Base-by-base conservation (phyloP, 2,329 filamentous ascomycete species). In the Fusarium camptoceras region DNA sequence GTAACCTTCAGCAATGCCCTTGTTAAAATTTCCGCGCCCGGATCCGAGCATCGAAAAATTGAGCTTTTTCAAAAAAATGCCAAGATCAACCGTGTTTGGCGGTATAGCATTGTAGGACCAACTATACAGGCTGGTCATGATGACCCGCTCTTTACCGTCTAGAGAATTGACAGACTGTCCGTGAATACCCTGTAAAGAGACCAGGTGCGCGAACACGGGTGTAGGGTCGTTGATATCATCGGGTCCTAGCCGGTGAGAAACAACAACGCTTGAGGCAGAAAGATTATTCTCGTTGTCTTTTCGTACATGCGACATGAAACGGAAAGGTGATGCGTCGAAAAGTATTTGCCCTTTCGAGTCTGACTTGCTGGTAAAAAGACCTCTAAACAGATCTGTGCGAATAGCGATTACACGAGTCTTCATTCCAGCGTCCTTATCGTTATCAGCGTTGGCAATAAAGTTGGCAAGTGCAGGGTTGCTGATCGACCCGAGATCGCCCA, bases 211-310 rank as follows among this genome's bases (percentile, higher is more conserved):
- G 10, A 27, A 20, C 4, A 47, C 16, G 18, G 44, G 15, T 5
- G 25, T 47, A 8, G 44, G 25, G 5, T n/a, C 14, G 6, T 25
- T 1, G 18, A 47, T 27, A n/a, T 12, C 27, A 3, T 5, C 8
- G 16, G 44, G 44, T 5, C 22, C 25, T 3, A 47, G 18, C 8
- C 44, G 18, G 18, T 25, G 44, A 0, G 44, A 47, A 6, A 47
- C 20, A 5, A 44, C 42, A 1, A 44, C 22, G 6, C 24, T 28
- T 5, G 5, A 37, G n/a, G 16, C 4, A 18, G 16, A 5, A 20
- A 7, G 7, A 24, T 47, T 9, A 10, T 5, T n/a, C 9, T n/a
- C 9, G 0, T 0, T 3, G 3, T 34, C 24, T 0, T 16, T 27
- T 10, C 12, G 20, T 8, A 44, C 42, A 18, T 44, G 22, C 6